Evolutionary conservation across 2,329 filamentous ascomycete species (phyloP), one percentile per base, ranked within the genome.

Genomic region (Pezicula neosporulosa): DNA sequence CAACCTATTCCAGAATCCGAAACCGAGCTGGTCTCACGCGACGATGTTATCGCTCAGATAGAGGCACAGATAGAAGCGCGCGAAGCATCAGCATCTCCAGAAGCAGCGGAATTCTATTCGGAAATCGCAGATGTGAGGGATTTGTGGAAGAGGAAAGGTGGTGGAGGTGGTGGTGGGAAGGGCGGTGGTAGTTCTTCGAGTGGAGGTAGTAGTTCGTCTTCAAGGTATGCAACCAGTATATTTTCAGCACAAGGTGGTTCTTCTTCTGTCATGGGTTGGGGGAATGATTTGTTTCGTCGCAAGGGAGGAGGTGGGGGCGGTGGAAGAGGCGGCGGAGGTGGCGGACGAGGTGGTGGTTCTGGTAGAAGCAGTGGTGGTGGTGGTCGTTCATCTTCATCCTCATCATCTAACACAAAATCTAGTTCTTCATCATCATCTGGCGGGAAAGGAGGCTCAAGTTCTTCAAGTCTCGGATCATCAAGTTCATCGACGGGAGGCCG

Each of bases 71-170:
- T 33, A 33, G 30, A 10, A 33, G 10, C 30, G 30, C 30, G 30
- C 10, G 30, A 33, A 10, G 30, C 30, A 13, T 33, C 7, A 24
- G 24, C 24, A 24, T 24, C 24, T 4, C 24, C 24, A 24, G 24
- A 4, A 10, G 30, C 30, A 2, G 30, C 30, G 12, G 30, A 33
- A 33, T 33, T 33, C 30, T 33, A 33, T 13, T 5, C 30, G 30
- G 10, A 33, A 33, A 2, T 33, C 9, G 30, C 9, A 33, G 30
- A 33, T 13, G 12, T 33, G 12, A 33, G 12, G 7, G 73, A 82
- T 30, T 66, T 85, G 19, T 83, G 74, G 71, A 84, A 82, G 71
- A 75, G 82, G 56, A 80, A 80, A 60, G 82, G 82, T 35, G 82
- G 82, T 44, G 82, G 81, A 6, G 79, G 78, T 8, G 69, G 77